These are phyloP conservation scores for Nigrospora oryzae DNA, from an alignment of 2,329 filamentous ascomycete genomes.

Conservation along the genomic window DNA sequence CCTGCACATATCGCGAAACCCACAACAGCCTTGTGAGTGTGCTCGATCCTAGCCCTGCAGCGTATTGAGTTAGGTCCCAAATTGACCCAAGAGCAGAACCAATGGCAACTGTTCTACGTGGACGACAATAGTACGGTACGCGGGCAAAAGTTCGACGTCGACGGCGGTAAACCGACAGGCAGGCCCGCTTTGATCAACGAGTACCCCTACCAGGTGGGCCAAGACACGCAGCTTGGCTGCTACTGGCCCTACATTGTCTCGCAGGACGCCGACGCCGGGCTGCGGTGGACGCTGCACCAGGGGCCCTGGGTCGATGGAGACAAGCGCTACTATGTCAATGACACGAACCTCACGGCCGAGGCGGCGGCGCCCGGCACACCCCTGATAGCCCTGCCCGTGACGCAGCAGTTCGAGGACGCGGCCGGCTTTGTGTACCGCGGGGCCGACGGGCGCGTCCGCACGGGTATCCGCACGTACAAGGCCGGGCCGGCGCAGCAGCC, in stretches of 20 bases:
- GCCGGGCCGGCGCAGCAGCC: slow-evolving; percentile 26
- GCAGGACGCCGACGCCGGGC: slow-evolving; percentile 9
- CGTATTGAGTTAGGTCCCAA: background rate
- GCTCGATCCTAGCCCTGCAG: background rate
- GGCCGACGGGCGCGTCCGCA: slow-evolving; percentile 2
- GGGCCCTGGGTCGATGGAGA: slow-evolving; percentile 4
- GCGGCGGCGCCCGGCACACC: background rate
- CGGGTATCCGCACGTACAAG: slow-evolving; percentile 26
- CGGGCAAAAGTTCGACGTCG: slow-evolving; percentile 11
- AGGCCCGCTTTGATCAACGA: slow-evolving; percentile 8
- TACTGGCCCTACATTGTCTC: slow-evolving; percentile 13
- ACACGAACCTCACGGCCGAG: slow-evolving; percentile 1
- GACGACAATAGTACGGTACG: slow-evolving; percentile 9
- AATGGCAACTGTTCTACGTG: slow-evolving; percentile 13
- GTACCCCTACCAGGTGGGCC: slow-evolving; percentile 9
- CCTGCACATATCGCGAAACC: slow-evolving; percentile 8
- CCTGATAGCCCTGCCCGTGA: slow-evolving; percentile 2
- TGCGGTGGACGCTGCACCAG: slow-evolving; percentile 11
- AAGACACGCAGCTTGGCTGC: slow-evolving; percentile 7
- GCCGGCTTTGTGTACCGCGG: slow-evolving; percentile 5
- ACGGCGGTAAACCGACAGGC: slow-evolving; percentile 8
- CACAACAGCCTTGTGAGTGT: background rate
- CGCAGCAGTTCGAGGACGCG: slow-evolving; percentile 1
- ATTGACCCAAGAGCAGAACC: slow-evolving; percentile 2
- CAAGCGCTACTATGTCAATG: slow-evolving; percentile 13